A percentile compares a stretch with the other conserved stretches of the same genome.
These are phyloP conservation scores for Gardenia jasminoides DNA, from an alignment of 257 asterid genomes.

Conservation along the genomic window DNA sequence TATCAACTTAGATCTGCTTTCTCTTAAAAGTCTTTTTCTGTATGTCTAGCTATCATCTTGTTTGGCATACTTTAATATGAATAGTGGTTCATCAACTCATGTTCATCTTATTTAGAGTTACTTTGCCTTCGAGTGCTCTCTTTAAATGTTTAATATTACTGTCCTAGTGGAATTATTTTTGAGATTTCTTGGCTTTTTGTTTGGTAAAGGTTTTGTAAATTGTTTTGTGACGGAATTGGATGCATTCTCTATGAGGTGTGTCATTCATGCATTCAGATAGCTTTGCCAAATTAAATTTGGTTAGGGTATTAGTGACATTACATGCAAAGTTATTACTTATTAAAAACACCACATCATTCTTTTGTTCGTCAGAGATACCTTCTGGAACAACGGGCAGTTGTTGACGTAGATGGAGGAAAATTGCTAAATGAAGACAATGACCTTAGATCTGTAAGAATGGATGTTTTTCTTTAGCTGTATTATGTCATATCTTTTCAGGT, in stretches of 20 bases:
- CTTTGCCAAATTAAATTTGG: not conserved
- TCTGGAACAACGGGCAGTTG: constrained; percentile 90
- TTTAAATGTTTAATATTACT: not conserved
- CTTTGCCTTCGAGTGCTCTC: not conserved
- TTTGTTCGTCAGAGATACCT: constrained; percentile 68
- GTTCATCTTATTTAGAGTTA: not conserved
- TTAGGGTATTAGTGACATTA: not conserved
- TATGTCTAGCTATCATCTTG: not conserved
- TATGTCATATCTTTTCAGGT: constrained; percentile 1
- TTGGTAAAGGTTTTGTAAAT: not conserved
- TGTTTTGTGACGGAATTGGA: not conserved
- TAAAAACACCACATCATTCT: not conserved
- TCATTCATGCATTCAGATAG: not conserved
- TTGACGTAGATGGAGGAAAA: constrained; percentile 85
- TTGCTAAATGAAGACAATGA: constrained; percentile 93
- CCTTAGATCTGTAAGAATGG: constrained; percentile 73
- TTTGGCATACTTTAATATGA: not conserved
- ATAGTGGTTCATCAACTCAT: not conserved
- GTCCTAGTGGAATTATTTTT: not conserved
- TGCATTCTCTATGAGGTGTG: not conserved
- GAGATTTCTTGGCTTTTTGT: not conserved
- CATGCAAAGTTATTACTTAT: not conserved
- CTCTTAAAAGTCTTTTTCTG: not conserved
- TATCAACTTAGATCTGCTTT: not conserved
- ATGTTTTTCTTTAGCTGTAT: constrained; percentile 21